A percentile compares a stretch with the other conserved stretches of the same genome.
Conservation (phyloP, 805 yeast species). For the Candida dajiaensis region DNA sequence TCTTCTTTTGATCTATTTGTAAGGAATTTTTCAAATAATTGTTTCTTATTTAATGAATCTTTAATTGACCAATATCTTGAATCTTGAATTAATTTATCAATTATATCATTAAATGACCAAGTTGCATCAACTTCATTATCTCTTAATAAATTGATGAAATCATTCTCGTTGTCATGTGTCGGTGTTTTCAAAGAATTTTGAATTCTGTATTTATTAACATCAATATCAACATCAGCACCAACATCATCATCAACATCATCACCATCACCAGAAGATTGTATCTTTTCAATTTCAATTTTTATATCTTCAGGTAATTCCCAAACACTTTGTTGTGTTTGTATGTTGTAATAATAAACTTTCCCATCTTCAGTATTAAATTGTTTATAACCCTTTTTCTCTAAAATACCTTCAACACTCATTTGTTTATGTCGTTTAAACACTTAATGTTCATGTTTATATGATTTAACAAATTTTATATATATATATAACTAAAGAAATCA, state of each 20-base stretch:
- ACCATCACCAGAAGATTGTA: background rate
- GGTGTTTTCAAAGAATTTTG: slow-evolving; percentile 14
- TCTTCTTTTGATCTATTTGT: slow-evolving; percentile 45
- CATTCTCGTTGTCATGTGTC: slow-evolving; percentile 33
- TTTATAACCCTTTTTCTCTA: slow-evolving; percentile 49
- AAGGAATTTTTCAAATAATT: slow-evolving; percentile 59
- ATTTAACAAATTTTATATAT: too few species aligned
- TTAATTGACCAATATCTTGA: slow-evolving; percentile 63
- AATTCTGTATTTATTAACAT: slow-evolving; percentile 3
- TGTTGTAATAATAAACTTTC: slow-evolving; percentile 62
- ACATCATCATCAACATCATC: slow-evolving; percentile 3
- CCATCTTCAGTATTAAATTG: slow-evolving; percentile 49
- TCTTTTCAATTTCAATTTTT: slow-evolving; percentile 15
- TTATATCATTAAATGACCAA: slow-evolving; percentile 68
- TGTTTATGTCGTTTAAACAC: too few species aligned
- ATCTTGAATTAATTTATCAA: slow-evolving; percentile 50
- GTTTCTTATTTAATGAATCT: slow-evolving; percentile 55
- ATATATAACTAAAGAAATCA: too few species aligned
- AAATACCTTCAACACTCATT: slow-evolving; percentile 51
- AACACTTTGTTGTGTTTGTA: slow-evolving; percentile 55
- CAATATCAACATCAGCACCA: slow-evolving; percentile 1
- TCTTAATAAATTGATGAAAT: slow-evolving; percentile 47
- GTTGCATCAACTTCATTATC: slow-evolving; percentile 58
- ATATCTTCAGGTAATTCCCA: slow-evolving; percentile 75
- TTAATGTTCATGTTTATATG: too few species aligned